phyloP scores from a whole-genome alignment of 2,329 filamentous ascomycete species.

The Pseudohalonectria lignicola region DNA sequence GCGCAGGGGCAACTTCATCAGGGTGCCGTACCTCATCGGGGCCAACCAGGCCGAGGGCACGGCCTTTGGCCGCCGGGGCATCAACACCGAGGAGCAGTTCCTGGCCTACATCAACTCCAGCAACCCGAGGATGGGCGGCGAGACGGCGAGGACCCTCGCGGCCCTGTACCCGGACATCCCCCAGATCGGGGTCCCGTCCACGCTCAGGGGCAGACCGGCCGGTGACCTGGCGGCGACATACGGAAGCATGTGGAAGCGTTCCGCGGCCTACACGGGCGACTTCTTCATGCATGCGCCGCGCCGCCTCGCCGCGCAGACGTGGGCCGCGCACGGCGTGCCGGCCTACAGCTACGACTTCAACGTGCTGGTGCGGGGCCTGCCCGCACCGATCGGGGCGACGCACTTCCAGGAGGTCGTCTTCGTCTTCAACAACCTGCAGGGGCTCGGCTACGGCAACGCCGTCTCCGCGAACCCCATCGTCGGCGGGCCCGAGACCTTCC shows the following conservation, averaged over 20 bases:
- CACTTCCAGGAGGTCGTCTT: slow-evolving; percentile 40
- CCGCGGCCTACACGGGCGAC: slow-evolving; percentile 43
- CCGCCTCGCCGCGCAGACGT: slow-evolving; percentile 35
- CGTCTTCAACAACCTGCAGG: slow-evolving; percentile 40
- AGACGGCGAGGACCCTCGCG: slow-evolving; percentile 22
- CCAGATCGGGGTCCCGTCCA: slow-evolving; percentile 33
- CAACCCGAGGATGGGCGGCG: slow-evolving; percentile 12
- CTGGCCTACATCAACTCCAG: slow-evolving; percentile 10
- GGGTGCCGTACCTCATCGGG: slow-evolving; percentile 52
- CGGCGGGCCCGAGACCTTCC: slow-evolving; percentile 27
- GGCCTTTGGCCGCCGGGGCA: slow-evolving; percentile 37
- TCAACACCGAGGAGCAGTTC: slow-evolving; percentile 45
- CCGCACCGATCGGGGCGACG: slow-evolving; percentile 2
- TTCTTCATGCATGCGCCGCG: slow-evolving; percentile 42
- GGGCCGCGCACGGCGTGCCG: slow-evolving; percentile 6
- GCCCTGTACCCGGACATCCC: slow-evolving; percentile 38
- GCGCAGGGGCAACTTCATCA: slow-evolving; percentile 45
- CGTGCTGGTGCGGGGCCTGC: slow-evolving; percentile 20
- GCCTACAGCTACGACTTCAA: slow-evolving; percentile 32
- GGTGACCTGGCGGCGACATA: slow-evolving; percentile 10
- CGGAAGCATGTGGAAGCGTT: slow-evolving; percentile 41
- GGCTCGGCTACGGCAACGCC: slow-evolving; percentile 30
- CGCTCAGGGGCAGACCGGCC: slow-evolving; percentile 19
- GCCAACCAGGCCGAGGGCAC: slow-evolving; percentile 56
- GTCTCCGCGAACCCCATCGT: slow-evolving; percentile 22